These are phyloP conservation scores for Neoarthrinium moseri DNA, from an alignment of 2,329 filamentous ascomycete species.

Conservation along the genomic window DNA sequence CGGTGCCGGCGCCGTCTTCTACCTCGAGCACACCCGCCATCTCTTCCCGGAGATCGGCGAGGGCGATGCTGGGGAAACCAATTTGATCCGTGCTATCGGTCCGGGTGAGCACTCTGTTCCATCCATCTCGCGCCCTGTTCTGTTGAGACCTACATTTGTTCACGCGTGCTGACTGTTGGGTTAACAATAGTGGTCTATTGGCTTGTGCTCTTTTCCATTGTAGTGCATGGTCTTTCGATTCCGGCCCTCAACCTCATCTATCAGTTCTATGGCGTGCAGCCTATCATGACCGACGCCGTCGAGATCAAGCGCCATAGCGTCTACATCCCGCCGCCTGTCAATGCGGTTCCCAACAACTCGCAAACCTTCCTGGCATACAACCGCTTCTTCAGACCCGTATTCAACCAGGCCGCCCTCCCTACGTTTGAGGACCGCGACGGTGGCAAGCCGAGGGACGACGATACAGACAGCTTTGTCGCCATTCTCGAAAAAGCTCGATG, in stretches of 20 bases:
- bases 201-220: constrained; percentile 39
- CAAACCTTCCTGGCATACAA: constrained; percentile 45
- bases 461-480: too few relatives aligned
- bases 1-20: constrained; percentile 74
- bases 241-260: constrained; percentile 40
- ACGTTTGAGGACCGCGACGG: too few relatives aligned
- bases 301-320: constrained; percentile 36
- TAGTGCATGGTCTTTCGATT: constrained; percentile 48
- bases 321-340: constrained; percentile 33
- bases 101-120: background rate
- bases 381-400: constrained; percentile 45
- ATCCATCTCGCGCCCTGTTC: too few relatives aligned
- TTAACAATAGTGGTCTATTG: constrained; percentile 35
- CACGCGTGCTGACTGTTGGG: background rate
- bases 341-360: constrained; percentile 35
- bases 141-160: too few relatives aligned
- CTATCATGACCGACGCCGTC: constrained; percentile 41
- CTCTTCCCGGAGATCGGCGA: constrained; percentile 35
- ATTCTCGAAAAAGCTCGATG: too few relatives aligned
- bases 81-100: constrained; percentile 3
- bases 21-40: constrained; percentile 53
- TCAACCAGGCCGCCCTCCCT: too few relatives aligned
- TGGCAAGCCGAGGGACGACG: too few relatives aligned
- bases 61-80: constrained; percentile 31
- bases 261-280: constrained; percentile 34